Evolutionary conservation across 352 stramenopile species (phyloP).

Genomic region (Pythium aphanidermatum): DNA sequence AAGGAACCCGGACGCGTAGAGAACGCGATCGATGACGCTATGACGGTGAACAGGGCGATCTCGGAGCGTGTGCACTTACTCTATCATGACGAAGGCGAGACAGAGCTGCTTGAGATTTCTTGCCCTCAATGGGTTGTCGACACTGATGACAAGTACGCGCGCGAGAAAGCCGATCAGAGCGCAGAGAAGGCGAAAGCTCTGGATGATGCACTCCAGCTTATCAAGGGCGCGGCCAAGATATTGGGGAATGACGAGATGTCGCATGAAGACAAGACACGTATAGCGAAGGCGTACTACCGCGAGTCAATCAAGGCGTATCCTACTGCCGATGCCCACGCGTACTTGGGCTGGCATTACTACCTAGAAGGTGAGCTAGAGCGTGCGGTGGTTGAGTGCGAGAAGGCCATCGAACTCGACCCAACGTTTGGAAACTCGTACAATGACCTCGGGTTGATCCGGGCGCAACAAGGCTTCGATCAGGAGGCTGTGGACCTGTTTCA

Average conservation of each 20-base stretch:
- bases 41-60: constrained; percentile 58
- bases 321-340: constrained; percentile 63
- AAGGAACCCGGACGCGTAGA: constrained; percentile 15
- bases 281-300: constrained; percentile 61
- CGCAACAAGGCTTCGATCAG: constrained; percentile 48
- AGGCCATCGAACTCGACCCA: constrained; percentile 61
- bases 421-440: constrained; percentile 70
- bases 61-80: constrained; percentile 61
- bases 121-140: constrained; percentile 21
- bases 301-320: constrained; percentile 62
- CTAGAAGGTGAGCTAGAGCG: constrained; percentile 49
- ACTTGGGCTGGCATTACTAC: constrained; percentile 63
- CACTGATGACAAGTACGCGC: constrained; percentile 51
- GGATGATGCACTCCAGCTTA: constrained; percentile 42
- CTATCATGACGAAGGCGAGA: constrained; percentile 38
- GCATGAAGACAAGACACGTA: constrained; percentile 37
- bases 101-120: constrained; percentile 32
- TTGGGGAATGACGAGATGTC: constrained; percentile 36
- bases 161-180: constrained; percentile 27
- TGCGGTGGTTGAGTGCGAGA: constrained; percentile 46
- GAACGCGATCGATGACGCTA: constrained; percentile 49
- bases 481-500: constrained; percentile 53
- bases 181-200: constrained; percentile 27
- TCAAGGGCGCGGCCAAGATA: constrained; percentile 41
- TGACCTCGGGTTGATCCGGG: constrained; percentile 56